phyloP scores from a whole-genome alignment of 2,329 filamentous ascomycete species.

The Aureobasidium musti region DNA sequence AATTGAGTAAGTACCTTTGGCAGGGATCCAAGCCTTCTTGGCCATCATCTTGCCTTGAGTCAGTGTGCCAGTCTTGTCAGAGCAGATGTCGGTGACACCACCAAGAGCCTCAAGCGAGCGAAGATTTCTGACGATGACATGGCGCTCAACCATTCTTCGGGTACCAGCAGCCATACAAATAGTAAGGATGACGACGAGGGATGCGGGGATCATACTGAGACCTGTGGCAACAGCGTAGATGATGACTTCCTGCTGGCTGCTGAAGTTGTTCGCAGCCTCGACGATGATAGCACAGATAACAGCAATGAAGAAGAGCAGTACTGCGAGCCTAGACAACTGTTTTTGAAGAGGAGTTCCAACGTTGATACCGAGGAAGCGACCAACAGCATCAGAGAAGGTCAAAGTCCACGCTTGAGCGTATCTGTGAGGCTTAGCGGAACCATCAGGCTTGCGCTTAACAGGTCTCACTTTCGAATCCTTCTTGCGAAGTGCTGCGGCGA shows the following conservation, averaged over 20 bases:
- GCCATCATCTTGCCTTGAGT: slow-evolving; percentile 62
- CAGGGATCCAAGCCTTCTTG: slow-evolving; percentile 63
- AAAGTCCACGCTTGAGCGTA: slow-evolving; percentile 54
- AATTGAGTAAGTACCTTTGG: slow-evolving; percentile 62
- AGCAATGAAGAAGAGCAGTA: slow-evolving; percentile 72
- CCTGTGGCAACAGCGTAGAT: slow-evolving; percentile 66
- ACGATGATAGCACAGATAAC: slow-evolving; percentile 67
- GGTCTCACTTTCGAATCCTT: slow-evolving; percentile 45
- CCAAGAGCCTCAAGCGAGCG: slow-evolving; percentile 66
- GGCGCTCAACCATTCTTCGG: slow-evolving; percentile 63
- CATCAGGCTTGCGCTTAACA: slow-evolving; percentile 46
- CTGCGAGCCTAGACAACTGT: slow-evolving; percentile 78
- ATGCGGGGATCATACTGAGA: slow-evolving; percentile 64
- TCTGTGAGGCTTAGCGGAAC: slow-evolving; percentile 39
- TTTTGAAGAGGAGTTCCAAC: slow-evolving; percentile 78
- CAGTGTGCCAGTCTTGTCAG: slow-evolving; percentile 68
- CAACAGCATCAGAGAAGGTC: slow-evolving; percentile 60
- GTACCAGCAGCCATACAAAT: slow-evolving; percentile 58
- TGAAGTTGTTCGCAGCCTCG: slow-evolving; percentile 61
- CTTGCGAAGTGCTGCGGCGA: slow-evolving; percentile 64
- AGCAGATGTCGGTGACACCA: slow-evolving; percentile 64
- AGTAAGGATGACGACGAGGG: slow-evolving; percentile 44
- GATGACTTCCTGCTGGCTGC: slow-evolving; percentile 60
- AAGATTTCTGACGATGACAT: slow-evolving; percentile 67
- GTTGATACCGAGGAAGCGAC: slow-evolving; percentile 65